phyloP scores from a whole-genome alignment of 352 stramenopile genomes.

The Phytophthora megakarya region DNA sequence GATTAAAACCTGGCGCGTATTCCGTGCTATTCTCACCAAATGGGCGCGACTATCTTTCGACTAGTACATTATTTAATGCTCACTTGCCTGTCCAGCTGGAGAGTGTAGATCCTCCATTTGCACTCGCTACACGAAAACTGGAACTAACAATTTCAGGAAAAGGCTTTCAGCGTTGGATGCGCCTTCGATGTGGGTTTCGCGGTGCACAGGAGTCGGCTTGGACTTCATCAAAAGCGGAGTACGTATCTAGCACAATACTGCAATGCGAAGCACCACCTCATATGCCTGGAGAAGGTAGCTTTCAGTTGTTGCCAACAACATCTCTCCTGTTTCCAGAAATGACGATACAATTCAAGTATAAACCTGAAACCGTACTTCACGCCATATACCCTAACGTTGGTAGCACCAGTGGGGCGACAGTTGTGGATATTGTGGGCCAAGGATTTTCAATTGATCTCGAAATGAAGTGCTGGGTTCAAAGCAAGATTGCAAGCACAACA shows the following conservation, averaged over 20 bases:
- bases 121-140: slow-evolving; percentile 18
- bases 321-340: slow-evolving; percentile 18
- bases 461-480: slow-evolving; percentile 38
- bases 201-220: slow-evolving; percentile 8
- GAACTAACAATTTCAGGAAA: slow-evolving; percentile 33
- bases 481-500: neutral
- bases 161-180: slow-evolving; percentile 52
- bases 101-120: slow-evolving; percentile 26
- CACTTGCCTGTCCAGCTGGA: slow-evolving; percentile 32
- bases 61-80: slow-evolving; percentile 24
- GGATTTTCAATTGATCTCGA: slow-evolving; percentile 38
- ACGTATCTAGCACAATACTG: slow-evolving; percentile 33
- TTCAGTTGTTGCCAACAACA: slow-evolving; percentile 37
- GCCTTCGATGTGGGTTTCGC: slow-evolving; percentile 42
- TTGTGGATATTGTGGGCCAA: slow-evolving; percentile 41
- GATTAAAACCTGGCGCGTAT: slow-evolving; percentile 34
- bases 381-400: slow-evolving; percentile 33
- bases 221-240: slow-evolving; percentile 20
- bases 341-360: slow-evolving; percentile 35
- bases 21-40: slow-evolving; percentile 44
- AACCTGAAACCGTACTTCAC: slow-evolving; percentile 28
- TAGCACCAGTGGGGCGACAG: slow-evolving; percentile 14
- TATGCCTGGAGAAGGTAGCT: slow-evolving; percentile 11
- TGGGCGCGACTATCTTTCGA: slow-evolving; percentile 36
- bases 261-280: slow-evolving; percentile 27